Percentiles rank a stretch among this genome's conserved stretches.
Conservation (phyloP, 495 filamentous ascomycete species). For the Geopyxis carbonaria region DNA sequence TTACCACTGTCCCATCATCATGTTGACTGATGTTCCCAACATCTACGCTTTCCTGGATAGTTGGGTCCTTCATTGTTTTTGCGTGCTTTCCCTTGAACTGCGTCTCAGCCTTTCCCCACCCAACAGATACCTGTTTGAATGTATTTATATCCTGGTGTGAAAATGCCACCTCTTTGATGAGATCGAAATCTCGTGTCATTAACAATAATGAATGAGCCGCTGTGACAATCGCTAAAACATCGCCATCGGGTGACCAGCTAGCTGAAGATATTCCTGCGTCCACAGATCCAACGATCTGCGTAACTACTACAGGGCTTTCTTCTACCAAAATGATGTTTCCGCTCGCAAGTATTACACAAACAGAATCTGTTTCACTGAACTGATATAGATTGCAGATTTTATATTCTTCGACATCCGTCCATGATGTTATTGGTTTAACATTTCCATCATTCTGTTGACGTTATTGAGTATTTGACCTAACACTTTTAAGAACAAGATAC, state of each 20-base stretch:
- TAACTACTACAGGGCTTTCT: constrained; percentile 61
- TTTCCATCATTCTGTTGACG: too few relatives aligned
- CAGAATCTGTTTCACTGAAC: too few relatives aligned
- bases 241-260: constrained; percentile 89
- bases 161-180: constrained; percentile 53
- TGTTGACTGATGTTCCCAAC: constrained; percentile 54
- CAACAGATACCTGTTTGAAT: constrained; percentile 91
- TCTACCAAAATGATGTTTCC: constrained; percentile 78
- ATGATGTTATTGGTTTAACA: too few relatives aligned
- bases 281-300: constrained; percentile 87
- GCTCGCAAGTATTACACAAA: constrained; percentile 72
- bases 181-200: constrained; percentile 85
- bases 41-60: constrained; percentile 83
- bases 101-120: constrained; percentile 95
- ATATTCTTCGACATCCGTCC: too few relatives aligned
- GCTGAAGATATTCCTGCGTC: constrained; percentile 80
- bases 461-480: too few relatives aligned
- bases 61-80: constrained; percentile 78
- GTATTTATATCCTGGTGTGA: constrained; percentile 59
- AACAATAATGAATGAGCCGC: constrained; percentile 63
- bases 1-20: constrained; percentile 52
- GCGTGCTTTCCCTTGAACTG: constrained; percentile 92
- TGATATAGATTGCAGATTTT: too few relatives aligned
- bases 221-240: constrained; percentile 68
- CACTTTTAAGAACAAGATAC: too few relatives aligned